A percentile compares a stretch with the other conserved stretches of the same genome.
phyloP scores from a whole-genome alignment of 768 basidiomycete species.

The Daedaleopsis sinensis region DNA sequence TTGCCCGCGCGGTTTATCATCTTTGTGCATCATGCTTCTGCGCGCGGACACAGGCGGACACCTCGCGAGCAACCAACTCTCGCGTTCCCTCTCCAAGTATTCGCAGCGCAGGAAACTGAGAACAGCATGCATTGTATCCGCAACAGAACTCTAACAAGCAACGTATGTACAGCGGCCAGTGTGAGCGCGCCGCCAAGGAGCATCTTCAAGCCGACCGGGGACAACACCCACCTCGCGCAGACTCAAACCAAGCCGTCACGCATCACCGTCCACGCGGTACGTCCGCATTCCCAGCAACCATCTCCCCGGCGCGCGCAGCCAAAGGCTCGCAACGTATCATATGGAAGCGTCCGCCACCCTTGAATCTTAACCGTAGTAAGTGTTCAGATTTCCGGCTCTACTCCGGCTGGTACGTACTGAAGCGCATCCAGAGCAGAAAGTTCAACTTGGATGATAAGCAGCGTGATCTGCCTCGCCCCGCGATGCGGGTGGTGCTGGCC shows the following conservation, averaged over 20 bases:
- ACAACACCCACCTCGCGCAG: not conserved
- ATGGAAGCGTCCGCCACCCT: not conserved
- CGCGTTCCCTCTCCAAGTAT: too few species aligned
- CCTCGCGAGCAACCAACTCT: too few species aligned
- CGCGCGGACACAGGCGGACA: too few species aligned
- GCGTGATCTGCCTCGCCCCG: not conserved
- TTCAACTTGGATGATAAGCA: too few species aligned
- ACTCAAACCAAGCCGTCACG: not conserved
- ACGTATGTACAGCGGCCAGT: not conserved
- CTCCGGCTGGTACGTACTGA: too few species aligned
- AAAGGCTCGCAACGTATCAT: too few species aligned
- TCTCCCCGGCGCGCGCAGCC: too few species aligned
- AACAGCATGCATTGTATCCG: not conserved
- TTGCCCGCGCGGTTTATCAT: too few species aligned
- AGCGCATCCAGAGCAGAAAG: too few species aligned
- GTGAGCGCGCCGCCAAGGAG: not conserved
- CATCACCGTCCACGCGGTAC: not conserved
- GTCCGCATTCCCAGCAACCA: not conserved
- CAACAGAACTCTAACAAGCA: not conserved
- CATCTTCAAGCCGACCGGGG: not conserved
- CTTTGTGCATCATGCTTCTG: too few species aligned
- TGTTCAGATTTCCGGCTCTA: too few species aligned
- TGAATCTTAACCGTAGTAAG: not conserved
- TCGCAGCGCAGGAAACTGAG: too few species aligned
- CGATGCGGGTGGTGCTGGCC: not conserved